Evolutionary conservation across 179 eudicot genomes (phyloP), one percentile per base, ranked within the genome.

Genomic region (Gypsophila paniculata): DNA sequence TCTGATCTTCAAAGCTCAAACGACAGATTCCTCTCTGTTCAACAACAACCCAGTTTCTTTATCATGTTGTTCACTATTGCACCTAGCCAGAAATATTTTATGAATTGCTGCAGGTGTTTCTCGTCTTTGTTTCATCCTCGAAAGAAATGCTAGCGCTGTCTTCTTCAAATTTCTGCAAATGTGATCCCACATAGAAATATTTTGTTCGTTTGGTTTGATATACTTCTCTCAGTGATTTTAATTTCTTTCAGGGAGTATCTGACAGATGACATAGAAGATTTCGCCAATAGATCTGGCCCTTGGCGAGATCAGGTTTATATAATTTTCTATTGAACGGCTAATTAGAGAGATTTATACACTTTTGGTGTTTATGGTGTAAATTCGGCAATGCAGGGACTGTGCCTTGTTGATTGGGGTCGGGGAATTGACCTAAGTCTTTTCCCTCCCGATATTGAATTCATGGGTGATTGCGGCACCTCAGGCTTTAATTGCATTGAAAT

Each of bases 391-490:
- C 89, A 94, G 97, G 99, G 99, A 57, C 94, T 94, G 54, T 89
- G 97, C 80, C 93, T 94, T 46, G 96, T 94, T 67, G 99, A 94
- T 82, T 94, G 99, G 99, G 99, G 99, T 38, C 87, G 97, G 79
- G 99, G 99, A 74, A 94, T 94, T 73, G 99, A 94, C 74, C 70
- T 84, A 64, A 82, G 74, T 48, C 91, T 88, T 44, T 94, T 88
- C 68, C 90, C 97, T 42, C 79, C 83, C 42, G 79, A 75, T 22
- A 80, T 66, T 42, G 85, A 78, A 79, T 91, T 94, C 65, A 69
- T 73, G 42, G 99, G 97, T 80, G 92, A 88, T 61, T 76, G 92
- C 68, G 84, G 96, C 44, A 94, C 99, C 34, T 94, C 99, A 76
- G 96, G 99, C 66, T 91, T 94, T 71, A 82, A 91, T 18, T 91